These are phyloP conservation scores for Naganishia friedmannii DNA, from an alignment of 768 basidiomycete genomes.

Conservation along the genomic window DNA sequence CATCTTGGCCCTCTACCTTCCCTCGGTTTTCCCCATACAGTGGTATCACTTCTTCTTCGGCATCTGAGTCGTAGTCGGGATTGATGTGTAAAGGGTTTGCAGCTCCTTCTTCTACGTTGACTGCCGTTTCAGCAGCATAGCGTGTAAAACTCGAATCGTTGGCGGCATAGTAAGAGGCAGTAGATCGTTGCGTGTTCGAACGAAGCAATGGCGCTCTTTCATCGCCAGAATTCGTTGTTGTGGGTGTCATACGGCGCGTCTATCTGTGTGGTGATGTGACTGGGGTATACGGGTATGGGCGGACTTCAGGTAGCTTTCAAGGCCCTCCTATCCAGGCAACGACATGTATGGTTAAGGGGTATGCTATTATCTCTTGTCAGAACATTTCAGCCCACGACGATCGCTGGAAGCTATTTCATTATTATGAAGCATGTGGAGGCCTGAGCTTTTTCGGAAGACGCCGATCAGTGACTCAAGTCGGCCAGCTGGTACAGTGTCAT, in stretches of 20 bases:
- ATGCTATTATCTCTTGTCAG: no score
- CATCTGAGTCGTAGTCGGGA: slow-evolving; percentile 23
- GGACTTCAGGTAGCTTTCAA: no score
- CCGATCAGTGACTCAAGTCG: slow-evolving; percentile 1
- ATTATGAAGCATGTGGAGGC: slow-evolving; percentile 24
- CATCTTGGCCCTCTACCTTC: neutral
- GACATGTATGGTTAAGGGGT: no score
- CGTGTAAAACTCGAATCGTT: slow-evolving; percentile 30
- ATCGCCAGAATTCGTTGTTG: neutral
- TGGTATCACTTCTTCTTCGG: slow-evolving; percentile 9
- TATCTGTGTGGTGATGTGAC: neutral
- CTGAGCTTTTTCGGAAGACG: slow-evolving; percentile 21
- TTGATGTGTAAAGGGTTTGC: slow-evolving; percentile 24
- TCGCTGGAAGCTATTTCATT: no score
- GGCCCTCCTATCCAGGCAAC: no score
- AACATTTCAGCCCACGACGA: neutral
- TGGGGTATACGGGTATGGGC: neutral
- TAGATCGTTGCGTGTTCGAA: neutral
- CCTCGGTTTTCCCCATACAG: neutral
- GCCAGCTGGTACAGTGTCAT: no score
- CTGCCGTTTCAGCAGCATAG: slow-evolving; percentile 28
- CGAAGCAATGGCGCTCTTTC: slow-evolving; percentile 19
- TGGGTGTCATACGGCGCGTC: neutral
- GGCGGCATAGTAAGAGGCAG: slow-evolving; percentile 21
- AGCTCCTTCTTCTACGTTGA: slow-evolving; percentile 28